Percentiles rank a stretch among this genome's conserved stretches.
These are phyloP conservation scores for Mycena alexandri DNA, from an alignment of 768 basidiomycete species.

Conservation along the genomic window DNA sequence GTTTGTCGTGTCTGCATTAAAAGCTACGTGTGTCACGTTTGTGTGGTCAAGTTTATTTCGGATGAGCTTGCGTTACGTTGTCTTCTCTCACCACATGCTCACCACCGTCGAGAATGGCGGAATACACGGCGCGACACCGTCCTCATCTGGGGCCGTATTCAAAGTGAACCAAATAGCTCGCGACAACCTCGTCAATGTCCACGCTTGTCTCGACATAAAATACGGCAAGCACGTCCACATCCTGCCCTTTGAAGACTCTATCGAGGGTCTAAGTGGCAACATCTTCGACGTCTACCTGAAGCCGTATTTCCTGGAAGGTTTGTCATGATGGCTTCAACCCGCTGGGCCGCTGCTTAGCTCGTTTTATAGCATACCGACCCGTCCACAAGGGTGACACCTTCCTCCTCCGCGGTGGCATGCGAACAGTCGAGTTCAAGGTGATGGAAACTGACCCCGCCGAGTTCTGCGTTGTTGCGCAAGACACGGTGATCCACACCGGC, in stretches of 20 bases:
- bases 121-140: too few species aligned
- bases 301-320: constrained; percentile 97
- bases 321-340: constrained; percentile 33
- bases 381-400: constrained; percentile 99
- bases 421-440: constrained; percentile 99
- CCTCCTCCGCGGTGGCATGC: constrained; percentile 98
- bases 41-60: too few species aligned
- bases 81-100: too few species aligned
- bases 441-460: constrained; percentile 98
- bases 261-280: constrained; percentile 98
- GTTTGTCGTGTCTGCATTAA: too few species aligned
- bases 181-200: constrained; percentile 96
- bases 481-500: constrained; percentile 97
- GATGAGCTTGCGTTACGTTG: too few species aligned
- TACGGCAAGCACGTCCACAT: constrained; percentile 98
- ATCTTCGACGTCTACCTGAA: constrained; percentile 99
- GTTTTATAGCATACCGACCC: constrained; percentile 82
- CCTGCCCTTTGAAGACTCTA: constrained; percentile 97
- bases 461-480: constrained; percentile 98
- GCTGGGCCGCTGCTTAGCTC: constrained; percentile 20
- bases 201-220: constrained; percentile 97
- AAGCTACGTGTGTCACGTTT: too few species aligned
- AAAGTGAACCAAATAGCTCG: constrained; percentile 99
- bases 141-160: constrained; percentile 97
- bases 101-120: too few species aligned